Evolutionary conservation across 75 land plant genomes (phyloP), one percentile per base, ranked within the genome.

Genomic region (Selaginella tamariscina): DNA sequence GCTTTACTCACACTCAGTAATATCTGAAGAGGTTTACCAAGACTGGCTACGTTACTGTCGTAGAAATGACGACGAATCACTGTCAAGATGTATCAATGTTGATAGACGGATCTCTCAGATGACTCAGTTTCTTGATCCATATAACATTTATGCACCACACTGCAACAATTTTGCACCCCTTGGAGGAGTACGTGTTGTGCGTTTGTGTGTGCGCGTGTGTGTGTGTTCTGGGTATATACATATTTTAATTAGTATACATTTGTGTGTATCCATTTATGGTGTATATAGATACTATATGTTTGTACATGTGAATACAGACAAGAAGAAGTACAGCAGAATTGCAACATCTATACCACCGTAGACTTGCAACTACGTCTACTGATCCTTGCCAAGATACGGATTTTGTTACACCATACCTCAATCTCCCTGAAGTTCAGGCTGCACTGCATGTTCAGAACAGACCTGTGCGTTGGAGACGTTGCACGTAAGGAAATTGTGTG

Each of bases 1-100:
- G 30, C 84, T 79, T 5, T 81, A 82, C 79, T 79, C 72, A 66
- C 96, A 90, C 24, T 86, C 88, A 2, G 68, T 90, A 27, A 85
- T 87, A 20, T 87, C 96, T 0, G 91, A 87, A 56, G 71, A 82
- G 64, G 75, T 78, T 1, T 73, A 85, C 72, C 9, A 73, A 1
- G 54, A 27, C 29, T 44, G 85, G 0, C 56, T 27, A 11, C 75
- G 65, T 54, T 71, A 80, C 57, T 90, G 96, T 54, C 69, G 71
- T 55, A 81, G 73, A 54, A 21, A 32, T 21, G 31, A 54, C 11
- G 71, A 68, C 15, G 64, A 63, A 1, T 68, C 31, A 9, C 56
- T 77, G 0, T 71, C 60, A 22, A 65, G 32, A 1, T 65, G 67
- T 13, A 67, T 32, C 0, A 65, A 39, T n/a, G 1, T 32, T 54